phyloP scores from a whole-genome alignment of 129 eudicot species.

The Pulicaria dysenterica region DNA sequence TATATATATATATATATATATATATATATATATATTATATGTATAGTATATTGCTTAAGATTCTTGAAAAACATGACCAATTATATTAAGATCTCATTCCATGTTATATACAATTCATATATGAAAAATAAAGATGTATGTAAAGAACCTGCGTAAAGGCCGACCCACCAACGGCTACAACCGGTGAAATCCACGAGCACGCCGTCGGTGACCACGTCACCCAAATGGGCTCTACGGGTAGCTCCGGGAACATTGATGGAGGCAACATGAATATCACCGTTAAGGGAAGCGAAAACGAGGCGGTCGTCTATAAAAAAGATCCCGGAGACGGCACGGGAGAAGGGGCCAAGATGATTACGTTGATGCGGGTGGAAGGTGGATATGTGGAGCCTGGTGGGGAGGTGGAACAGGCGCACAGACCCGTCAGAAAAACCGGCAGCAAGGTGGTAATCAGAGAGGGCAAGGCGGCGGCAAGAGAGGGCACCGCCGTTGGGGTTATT shows the following conservation, averaged over 20 bases:
- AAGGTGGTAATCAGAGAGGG: conserved; percentile 61
- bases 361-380: conserved; percentile 75
- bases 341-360: conserved; percentile 81
- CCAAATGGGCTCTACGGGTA: conserved; percentile 66
- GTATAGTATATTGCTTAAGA: no score
- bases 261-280: conserved; percentile 76
- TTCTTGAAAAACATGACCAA: no score
- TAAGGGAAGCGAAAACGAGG: conserved; percentile 70
- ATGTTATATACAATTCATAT: no score
- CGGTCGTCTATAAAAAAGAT: conserved; percentile 47
- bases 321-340: conserved; percentile 82
- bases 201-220: conserved; percentile 83
- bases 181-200: conserved; percentile 87
- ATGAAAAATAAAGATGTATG: neutral
- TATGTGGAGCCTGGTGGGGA: conserved; percentile 51
- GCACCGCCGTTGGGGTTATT: conserved; percentile 43
- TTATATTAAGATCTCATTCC: no score
- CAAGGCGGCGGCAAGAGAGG: conserved; percentile 75
- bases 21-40: no score
- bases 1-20: no score
- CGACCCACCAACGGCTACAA: conserved; percentile 79
- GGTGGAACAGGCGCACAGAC: conserved; percentile 72
- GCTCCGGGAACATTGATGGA: conserved; percentile 39
- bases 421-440: conserved; percentile 97
- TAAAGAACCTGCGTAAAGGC: conserved; percentile 78